Evolutionary conservation across 2,329 filamentous ascomycete genomes (phyloP).

Genomic region (Dothistroma septosporum): DNA sequence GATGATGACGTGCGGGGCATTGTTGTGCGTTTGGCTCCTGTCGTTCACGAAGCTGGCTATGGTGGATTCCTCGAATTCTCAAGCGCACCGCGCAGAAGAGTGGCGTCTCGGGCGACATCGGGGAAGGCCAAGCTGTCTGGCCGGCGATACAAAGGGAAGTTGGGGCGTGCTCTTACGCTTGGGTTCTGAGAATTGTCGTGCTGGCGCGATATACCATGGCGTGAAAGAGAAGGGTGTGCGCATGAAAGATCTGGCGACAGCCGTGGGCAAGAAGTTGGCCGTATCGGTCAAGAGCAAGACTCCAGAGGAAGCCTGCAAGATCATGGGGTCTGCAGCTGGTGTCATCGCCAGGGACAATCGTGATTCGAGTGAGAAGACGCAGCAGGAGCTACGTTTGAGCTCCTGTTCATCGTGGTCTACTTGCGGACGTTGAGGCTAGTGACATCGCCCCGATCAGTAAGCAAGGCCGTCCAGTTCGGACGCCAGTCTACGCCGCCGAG

Average conservation of each 20-base stretch:
- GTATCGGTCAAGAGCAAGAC: conserved; percentile 7
- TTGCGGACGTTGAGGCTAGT: conserved; percentile 1
- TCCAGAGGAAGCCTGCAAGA: background rate
- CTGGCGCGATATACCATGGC: conserved; percentile 40
- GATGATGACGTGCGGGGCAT: conserved; percentile 36
- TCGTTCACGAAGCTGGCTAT: conserved; percentile 37
- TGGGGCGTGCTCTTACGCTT: conserved; percentile 42
- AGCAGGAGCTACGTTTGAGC: background rate
- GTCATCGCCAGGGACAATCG: background rate
- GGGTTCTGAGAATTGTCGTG: conserved; percentile 34
- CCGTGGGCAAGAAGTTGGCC: conserved; percentile 3
- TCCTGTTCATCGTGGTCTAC: background rate
- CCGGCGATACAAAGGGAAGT: conserved; percentile 43
- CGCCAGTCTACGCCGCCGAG: background rate
- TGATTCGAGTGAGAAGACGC: background rate
- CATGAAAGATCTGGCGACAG: conserved; percentile 2
- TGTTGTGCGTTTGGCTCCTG: conserved; percentile 42
- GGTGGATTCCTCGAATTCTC: conserved; percentile 24
- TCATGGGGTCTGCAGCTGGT: background rate
- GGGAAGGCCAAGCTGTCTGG: conserved; percentile 30
- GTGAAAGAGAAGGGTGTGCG: conserved; percentile 26
- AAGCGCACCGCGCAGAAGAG: conserved; percentile 31
- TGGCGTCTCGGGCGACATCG: conserved; percentile 33
- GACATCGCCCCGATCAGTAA: background rate
- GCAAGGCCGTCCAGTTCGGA: background rate